Evolutionary conservation across 2,329 filamentous ascomycete genomes (phyloP), one percentile per base, ranked within the genome.

Genomic region (Coniochaeta sp.): DNA sequence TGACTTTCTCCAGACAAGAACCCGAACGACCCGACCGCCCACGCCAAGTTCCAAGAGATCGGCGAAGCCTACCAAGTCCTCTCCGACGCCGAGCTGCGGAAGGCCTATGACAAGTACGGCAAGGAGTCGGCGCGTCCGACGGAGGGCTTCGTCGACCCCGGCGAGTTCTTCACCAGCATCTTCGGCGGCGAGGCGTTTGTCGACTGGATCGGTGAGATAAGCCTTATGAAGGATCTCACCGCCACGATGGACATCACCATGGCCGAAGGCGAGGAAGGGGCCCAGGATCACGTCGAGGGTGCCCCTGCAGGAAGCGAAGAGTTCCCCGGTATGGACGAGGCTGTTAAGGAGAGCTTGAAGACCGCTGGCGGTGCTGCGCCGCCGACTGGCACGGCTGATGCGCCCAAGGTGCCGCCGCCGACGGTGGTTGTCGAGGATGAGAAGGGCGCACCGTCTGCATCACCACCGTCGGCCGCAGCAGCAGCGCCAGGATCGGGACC

Each of bases 161-260:
- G 92, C 65, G 95, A 99, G 76, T 99, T 99, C 83, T 99, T 99
- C 78, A 90, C 90, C 69, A 96, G 93, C 80, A 99, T 99, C 68
- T 99, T 99, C 71, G 95, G 95, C 67, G 95, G 95, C 62, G 93
- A 97, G 68, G 92, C 93, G 14, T 99, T 99, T 70, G 81, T 89
- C 63, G 93, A 99, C 79, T 91, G 95, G 81, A 98, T 99, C 70
- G 95, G 95, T 66, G 95, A 99, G 81, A 96, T 99, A 67, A 95
- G 91, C 58, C 85, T 99, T 61, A 97, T 99, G 90, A 98, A 97
- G 79, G 95, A 99, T 71, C 82, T 99, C 59, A 98, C 93, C 19
- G 91, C 92, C 70, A 96, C 93, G 52, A 98, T 99, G 93, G 95
- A 99, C 70, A 98, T 99, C 66, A 93, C 91, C 22, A 93, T 92